phyloP scores from a whole-genome alignment of 2,329 filamentous ascomycete genomes.

The Aspergillus sergii region DNA sequence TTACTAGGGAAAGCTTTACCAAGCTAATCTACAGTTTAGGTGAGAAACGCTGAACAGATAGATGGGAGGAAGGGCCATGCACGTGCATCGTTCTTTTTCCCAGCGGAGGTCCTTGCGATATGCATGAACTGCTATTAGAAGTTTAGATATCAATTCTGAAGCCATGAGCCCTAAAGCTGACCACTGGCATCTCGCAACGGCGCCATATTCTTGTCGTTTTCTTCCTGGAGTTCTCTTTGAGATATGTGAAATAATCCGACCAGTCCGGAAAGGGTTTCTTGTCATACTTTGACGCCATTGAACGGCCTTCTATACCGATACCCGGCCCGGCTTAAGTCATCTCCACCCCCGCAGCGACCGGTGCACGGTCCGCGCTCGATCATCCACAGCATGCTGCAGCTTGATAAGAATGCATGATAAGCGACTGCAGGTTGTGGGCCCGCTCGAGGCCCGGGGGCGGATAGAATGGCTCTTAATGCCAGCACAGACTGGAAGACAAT shows the following conservation, averaged over 20 bases:
- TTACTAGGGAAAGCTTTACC: no score
- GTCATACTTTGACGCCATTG: neutral
- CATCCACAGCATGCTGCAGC: neutral
- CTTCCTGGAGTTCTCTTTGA: neutral
- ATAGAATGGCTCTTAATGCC: neutral
- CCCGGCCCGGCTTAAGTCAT: neutral
- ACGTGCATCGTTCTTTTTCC: no score
- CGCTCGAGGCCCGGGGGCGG: neutral
- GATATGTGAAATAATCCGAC: no score
- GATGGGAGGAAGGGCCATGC: no score
- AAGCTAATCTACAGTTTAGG: no score
- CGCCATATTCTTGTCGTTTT: neutral
- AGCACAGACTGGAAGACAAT: neutral
- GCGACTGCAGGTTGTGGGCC: neutral
- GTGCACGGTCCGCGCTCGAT: neutral
- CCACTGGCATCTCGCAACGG: neutral
- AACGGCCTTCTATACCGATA: neutral
- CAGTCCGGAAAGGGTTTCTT: neutral
- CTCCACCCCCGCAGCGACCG: neutral
- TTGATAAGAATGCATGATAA: neutral
- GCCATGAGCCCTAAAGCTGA: neutral
- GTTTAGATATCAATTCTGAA: neutral
- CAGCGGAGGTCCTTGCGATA: no score
- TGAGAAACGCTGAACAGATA: no score
- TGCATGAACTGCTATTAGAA: neutral